These are phyloP conservation scores for Gamsiella multidivaricata DNA, from an alignment of 192 early-diverging fungal species.

Conservation along the genomic window DNA sequence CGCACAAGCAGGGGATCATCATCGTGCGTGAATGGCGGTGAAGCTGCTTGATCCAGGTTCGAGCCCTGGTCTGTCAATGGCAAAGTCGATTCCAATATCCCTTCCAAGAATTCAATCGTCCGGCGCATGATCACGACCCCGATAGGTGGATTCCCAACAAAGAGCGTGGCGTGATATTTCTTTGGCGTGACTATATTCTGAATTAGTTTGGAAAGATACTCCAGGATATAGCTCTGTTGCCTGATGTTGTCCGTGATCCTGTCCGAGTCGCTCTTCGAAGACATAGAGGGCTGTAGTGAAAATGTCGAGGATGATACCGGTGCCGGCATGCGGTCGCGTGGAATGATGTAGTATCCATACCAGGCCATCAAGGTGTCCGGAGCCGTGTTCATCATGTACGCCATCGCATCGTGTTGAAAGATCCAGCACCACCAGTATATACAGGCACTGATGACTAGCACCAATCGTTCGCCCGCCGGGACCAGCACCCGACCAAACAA, in stretches of 20 bases:
- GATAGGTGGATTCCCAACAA: conserved; percentile 13
- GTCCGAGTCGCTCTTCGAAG: neutral
- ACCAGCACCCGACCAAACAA: neutral
- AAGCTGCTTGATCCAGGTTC: neutral
- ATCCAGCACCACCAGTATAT: conserved; percentile 43
- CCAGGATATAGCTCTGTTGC: conserved; percentile 7
- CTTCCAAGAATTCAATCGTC: conserved; percentile 41
- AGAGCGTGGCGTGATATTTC: conserved; percentile 2
- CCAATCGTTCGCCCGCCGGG: conserved; percentile 9
- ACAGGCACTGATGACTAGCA: neutral
- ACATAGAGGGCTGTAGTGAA: neutral
- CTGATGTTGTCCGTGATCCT: conserved; percentile 4
- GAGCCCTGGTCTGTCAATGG: neutral
- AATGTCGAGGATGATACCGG: neutral
- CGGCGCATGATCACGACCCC: conserved; percentile 34
- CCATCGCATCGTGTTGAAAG: conserved; percentile 16
- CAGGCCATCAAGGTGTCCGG: conserved; percentile 46
- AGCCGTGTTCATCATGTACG: conserved; percentile 3
- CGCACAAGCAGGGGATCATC: too few relatives aligned
- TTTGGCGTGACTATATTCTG: conserved; percentile 24
- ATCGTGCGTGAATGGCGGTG: neutral
- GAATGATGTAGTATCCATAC: conserved; percentile 39
- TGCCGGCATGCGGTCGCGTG: neutral
- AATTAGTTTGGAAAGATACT: conserved; percentile 30
- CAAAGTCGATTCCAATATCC: conserved; percentile 19